Conservation (phyloP, 2,329 filamentous ascomycete genomes). For the Fusarium nelsonii region DNA sequence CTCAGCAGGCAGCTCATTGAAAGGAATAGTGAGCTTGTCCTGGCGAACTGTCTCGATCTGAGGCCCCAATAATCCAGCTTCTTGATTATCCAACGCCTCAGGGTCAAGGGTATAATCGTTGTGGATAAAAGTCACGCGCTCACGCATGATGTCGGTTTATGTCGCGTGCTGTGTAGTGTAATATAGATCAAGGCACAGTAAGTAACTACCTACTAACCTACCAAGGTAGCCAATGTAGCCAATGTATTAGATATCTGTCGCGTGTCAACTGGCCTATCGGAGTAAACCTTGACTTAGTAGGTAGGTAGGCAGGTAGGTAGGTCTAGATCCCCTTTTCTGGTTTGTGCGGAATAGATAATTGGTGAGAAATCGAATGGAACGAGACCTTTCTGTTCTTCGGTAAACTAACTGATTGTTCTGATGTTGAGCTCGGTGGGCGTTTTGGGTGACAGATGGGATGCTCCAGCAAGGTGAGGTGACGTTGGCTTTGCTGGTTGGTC, state of each 20-base stretch:
- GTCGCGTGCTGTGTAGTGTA: not conserved
- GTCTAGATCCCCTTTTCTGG: not conserved
- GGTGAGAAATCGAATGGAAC: not conserved
- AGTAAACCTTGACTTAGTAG: constrained; percentile 6
- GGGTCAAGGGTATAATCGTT: constrained; percentile 75
- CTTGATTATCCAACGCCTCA: constrained; percentile 68
- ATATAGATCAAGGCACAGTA: not conserved
- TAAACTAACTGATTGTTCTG: constrained; percentile 17
- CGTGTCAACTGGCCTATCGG: constrained; percentile 28
- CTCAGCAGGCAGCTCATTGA: constrained; percentile 79
- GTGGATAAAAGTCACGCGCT: constrained; percentile 84
- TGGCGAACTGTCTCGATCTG: constrained; percentile 77
- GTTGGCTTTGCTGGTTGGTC: constrained; percentile 31
- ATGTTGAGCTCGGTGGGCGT: constrained; percentile 27
- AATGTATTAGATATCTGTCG: constrained; percentile 30
- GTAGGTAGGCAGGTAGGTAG: not conserved
- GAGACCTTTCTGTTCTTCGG: constrained; percentile 2
- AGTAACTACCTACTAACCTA: not conserved
- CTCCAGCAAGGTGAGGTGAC: constrained; percentile 6
- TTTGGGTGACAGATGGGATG: constrained; percentile 21
- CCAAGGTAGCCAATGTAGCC: constrained; percentile 1
- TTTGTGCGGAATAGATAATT: not conserved
- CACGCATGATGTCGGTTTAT: constrained; percentile 68
- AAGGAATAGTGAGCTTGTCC: constrained; percentile 79
- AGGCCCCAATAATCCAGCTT: constrained; percentile 66